phyloP scores from a whole-genome alignment of 805 yeast genomes.

The Kodamaea nitidulidarum region DNA sequence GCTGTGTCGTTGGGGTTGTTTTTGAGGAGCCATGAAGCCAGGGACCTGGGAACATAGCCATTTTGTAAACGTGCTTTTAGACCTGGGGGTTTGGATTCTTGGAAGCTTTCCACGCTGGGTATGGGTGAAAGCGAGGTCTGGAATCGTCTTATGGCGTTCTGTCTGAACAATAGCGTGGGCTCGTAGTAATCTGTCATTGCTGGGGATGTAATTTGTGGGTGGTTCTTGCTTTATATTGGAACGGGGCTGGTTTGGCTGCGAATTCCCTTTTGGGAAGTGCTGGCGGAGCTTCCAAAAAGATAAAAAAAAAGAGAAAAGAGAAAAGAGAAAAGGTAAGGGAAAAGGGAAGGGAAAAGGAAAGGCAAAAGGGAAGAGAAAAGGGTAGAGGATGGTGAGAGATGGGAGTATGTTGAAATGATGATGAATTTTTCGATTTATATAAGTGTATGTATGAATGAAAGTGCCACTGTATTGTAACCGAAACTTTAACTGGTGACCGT shows the following conservation, averaged over 20 bases:
- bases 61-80: too few species aligned
- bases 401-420: too few species aligned
- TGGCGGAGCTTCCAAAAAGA: background rate
- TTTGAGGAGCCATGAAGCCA: slow-evolving; percentile 37
- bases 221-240: background rate
- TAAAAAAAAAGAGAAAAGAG: background rate
- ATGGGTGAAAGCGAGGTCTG: slow-evolving; percentile 20
- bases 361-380: background rate
- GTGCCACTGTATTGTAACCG: too few species aligned
- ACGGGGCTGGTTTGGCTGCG: background rate
- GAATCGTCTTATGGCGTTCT: slow-evolving; percentile 34
- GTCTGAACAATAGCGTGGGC: slow-evolving; percentile 40
- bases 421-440: too few species aligned
- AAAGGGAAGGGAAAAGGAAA: background rate
- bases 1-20: slow-evolving; percentile 25
- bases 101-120: slow-evolving; percentile 17
- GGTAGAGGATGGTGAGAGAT: background rate
- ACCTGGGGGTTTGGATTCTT: background rate
- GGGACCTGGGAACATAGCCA: too few species aligned
- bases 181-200: slow-evolving; percentile 32
- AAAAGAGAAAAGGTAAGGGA: background rate
- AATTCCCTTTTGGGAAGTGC: background rate
- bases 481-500: too few species aligned
- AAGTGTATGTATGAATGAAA: too few species aligned
- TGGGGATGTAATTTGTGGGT: background rate